A percentile compares a stretch with the other conserved stretches of the same genome.
Evolutionary conservation across 2,329 filamentous ascomycete genomes (phyloP).

Genomic region (Cryphonectria naterciae): DNA sequence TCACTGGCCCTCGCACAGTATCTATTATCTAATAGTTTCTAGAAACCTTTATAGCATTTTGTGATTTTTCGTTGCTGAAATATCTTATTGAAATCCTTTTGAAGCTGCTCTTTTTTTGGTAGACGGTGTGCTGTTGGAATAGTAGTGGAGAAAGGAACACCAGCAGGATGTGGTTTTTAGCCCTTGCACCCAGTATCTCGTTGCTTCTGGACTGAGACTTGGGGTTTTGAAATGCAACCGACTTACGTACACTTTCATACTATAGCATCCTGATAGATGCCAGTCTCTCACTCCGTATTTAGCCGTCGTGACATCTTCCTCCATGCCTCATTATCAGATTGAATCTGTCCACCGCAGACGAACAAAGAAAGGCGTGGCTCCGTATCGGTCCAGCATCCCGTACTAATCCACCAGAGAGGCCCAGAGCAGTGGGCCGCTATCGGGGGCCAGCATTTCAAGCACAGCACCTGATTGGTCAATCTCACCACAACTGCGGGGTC

Average conservation of each 20-base stretch:
- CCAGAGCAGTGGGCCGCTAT: conserved; percentile 7
- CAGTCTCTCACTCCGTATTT: not conserved
- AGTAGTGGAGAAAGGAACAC: too few species aligned
- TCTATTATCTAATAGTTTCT: too few species aligned
- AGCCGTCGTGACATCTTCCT: not conserved
- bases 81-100: too few species aligned
- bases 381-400: not conserved
- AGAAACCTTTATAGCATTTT: too few species aligned
- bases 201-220: too few species aligned
- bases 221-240: too few species aligned
- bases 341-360: not conserved
- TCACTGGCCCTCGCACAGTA: too few species aligned
- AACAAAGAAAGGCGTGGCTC: not conserved
- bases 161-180: too few species aligned
- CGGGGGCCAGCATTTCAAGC: not conserved
- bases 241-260: not conserved
- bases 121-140: too few species aligned
- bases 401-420: not conserved
- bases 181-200: too few species aligned
- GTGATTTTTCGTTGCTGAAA: too few species aligned
- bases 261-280: not conserved
- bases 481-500: not conserved
- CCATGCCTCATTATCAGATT: not conserved
- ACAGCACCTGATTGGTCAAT: conserved; percentile 9
- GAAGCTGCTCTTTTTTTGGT: too few species aligned